These are phyloP conservation scores for Ceratocystis variospora DNA, from an alignment of 2,329 filamentous ascomycete genomes.

Conservation along the genomic window DNA sequence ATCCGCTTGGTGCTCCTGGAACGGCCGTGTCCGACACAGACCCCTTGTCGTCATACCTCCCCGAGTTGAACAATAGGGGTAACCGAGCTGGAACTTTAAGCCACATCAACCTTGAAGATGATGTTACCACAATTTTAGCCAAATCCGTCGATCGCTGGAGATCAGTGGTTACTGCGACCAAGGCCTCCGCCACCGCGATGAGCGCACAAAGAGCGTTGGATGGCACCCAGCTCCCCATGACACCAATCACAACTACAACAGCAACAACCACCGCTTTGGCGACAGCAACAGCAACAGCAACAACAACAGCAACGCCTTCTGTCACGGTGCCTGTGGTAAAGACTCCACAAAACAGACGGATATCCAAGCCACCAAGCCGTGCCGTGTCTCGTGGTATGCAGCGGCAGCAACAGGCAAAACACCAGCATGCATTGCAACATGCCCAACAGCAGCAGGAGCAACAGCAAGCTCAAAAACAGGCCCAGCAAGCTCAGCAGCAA, in stretches of 20 bases:
- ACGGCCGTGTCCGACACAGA: conserved; percentile 40
- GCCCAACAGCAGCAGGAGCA: conserved; percentile 24
- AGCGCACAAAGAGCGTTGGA: conserved; percentile 37
- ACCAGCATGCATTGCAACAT: conserved; percentile 21
- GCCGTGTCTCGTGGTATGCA: conserved; percentile 13
- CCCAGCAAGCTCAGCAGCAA: conserved; percentile 25
- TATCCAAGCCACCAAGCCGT: conserved; percentile 19
- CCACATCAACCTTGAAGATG: conserved; percentile 32
- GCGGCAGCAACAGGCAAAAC: conserved; percentile 20
- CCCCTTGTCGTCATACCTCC: conserved; percentile 32
- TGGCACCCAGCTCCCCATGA: conserved; percentile 20
- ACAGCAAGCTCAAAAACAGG: conserved; percentile 24
- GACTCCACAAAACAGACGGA: conserved; percentile 19
- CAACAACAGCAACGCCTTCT: conserved; percentile 21
- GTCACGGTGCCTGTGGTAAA: conserved; percentile 20
- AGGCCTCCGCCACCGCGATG: conserved; percentile 34
- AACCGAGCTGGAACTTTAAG: conserved; percentile 1
- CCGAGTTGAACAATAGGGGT: conserved; percentile 32
- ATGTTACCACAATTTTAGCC: conserved; percentile 39
- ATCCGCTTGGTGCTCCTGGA: conserved; percentile 37
- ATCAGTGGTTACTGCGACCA: conserved; percentile 40
- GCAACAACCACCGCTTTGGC: background rate
- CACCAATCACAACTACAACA: background rate
- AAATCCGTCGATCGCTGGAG: conserved; percentile 50
- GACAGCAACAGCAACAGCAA: conserved; percentile 17